These are phyloP conservation scores for Globisporangium iwayamae DNA, from an alignment of 352 stramenopile species.

Conservation along the genomic window DNA sequence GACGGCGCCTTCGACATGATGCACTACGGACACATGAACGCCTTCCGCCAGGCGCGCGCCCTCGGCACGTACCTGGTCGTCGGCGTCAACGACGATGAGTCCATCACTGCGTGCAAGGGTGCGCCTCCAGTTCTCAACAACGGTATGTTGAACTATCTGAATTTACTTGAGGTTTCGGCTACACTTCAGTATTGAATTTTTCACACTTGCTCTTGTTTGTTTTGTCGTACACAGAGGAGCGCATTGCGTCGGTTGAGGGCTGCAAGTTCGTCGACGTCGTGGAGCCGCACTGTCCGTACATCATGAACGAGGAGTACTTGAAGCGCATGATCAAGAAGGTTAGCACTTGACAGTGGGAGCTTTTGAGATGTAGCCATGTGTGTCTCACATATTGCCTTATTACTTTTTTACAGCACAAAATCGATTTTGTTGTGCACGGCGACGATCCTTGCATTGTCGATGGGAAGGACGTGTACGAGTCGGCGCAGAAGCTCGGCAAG, in stretches of 20 bases:
- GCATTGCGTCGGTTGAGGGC: constrained; percentile 92
- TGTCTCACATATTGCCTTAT: neutral
- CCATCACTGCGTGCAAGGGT: constrained; percentile 96
- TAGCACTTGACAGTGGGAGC: neutral
- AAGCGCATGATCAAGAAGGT: constrained; percentile 95
- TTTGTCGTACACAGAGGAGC: constrained; percentile 69
- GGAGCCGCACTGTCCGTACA: constrained; percentile 96
- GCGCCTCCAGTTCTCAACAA: constrained; percentile 95
- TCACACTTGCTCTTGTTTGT: neutral
- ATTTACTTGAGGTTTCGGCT: neutral
- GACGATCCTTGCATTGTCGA: constrained; percentile 99
- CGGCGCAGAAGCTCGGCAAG: constrained; percentile 94
- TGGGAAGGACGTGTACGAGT: constrained; percentile 98
- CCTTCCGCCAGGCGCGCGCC: constrained; percentile 94
- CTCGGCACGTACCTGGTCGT: constrained; percentile 98
- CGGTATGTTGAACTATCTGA: constrained; percentile 19
- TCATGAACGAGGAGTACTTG: constrained; percentile 98
- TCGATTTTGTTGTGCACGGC: constrained; percentile 99
- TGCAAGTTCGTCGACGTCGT: constrained; percentile 99
- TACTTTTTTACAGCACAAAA: constrained; percentile 65
- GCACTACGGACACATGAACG: constrained; percentile 99
- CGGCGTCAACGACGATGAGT: constrained; percentile 97
- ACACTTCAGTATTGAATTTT: neutral
- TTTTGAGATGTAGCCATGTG: constrained; percentile 8
- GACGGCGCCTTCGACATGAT: constrained; percentile 99